phyloP scores from a whole-genome alignment of 768 basidiomycete species.

The Phlegmacium glaucopus region DNA sequence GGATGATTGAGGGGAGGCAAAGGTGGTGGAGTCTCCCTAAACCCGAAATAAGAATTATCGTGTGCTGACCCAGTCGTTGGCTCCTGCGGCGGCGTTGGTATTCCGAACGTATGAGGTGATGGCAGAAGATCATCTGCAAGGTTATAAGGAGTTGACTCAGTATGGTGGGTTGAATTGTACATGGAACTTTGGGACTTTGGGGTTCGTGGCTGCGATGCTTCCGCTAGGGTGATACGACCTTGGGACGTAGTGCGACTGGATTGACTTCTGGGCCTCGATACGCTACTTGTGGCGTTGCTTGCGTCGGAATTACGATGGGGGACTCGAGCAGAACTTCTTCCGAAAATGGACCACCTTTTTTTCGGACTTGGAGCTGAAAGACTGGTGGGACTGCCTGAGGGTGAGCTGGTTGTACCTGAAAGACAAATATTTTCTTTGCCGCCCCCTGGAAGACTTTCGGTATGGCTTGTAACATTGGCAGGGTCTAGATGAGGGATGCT shows the following conservation, averaged over 20 bases:
- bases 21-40: slow-evolving; percentile 42
- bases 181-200: slow-evolving; percentile 15
- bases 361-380: slow-evolving; percentile 1
- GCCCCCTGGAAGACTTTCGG: not conserved
- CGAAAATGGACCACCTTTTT: slow-evolving; percentile 14
- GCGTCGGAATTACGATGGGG: not conserved
- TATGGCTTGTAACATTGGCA: too few relatives aligned
- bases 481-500: slow-evolving; percentile 2
- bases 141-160: slow-evolving; percentile 4
- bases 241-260: slow-evolving; percentile 14
- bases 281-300: slow-evolving; percentile 3
- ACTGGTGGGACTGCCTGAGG: not conserved
- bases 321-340: slow-evolving; percentile 6
- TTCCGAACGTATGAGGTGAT: slow-evolving; percentile 32
- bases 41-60: slow-evolving; percentile 22
- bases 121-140: slow-evolving; percentile 16
- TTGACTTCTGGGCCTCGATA: slow-evolving; percentile 10
- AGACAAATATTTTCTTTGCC: not conserved
- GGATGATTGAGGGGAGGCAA: slow-evolving; percentile 54
- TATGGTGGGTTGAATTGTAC: slow-evolving; percentile 13
- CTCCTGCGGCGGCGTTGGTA: slow-evolving; percentile 24
- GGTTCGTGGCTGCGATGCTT: slow-evolving; percentile 10
- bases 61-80: slow-evolving; percentile 20
- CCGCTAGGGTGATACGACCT: slow-evolving; percentile 5
- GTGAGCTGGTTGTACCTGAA: not conserved